These are phyloP conservation scores for Linnemannia zychae DNA, from an alignment of 192 early-diverging fungal species.

Conservation along the genomic window DNA sequence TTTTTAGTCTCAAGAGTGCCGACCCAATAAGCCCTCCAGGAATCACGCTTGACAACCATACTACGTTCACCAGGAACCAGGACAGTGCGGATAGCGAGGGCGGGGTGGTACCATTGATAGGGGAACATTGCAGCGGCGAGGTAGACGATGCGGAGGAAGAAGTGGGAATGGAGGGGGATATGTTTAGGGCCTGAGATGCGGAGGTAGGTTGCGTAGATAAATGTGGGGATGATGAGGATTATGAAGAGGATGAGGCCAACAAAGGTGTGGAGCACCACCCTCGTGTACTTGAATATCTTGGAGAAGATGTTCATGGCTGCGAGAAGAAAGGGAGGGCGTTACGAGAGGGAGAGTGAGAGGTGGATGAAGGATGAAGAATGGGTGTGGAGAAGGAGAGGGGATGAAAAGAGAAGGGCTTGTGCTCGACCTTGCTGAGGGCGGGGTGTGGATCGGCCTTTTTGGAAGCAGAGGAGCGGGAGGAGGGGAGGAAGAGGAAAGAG, in stretches of 20 bases:
- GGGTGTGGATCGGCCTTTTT: conserved; percentile 8
- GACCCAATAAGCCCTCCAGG: conserved; percentile 53
- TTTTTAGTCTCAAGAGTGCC: conserved; percentile 55
- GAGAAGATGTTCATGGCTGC: conserved; percentile 14
- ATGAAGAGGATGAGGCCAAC: conserved; percentile 40
- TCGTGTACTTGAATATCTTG: conserved; percentile 44
- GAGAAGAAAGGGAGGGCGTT: background rate
- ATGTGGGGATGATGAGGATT: conserved; percentile 36
- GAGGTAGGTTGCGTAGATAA: conserved; percentile 31
- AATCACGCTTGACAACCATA: conserved; percentile 52
- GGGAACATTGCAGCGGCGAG: conserved; percentile 55
- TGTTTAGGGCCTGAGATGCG: conserved; percentile 31
- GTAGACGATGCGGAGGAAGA: conserved; percentile 45
- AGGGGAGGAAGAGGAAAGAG: background rate
- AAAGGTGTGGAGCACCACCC: conserved; percentile 32
- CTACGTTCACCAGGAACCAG: conserved; percentile 43
- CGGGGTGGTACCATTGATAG: conserved; percentile 50
- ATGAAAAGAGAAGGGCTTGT: background rate
- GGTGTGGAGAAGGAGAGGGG: background rate
- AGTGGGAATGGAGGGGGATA: conserved; percentile 48
- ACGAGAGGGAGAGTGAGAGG: background rate
- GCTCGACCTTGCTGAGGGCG: conserved; percentile 2
- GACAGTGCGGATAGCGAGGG: conserved; percentile 31
- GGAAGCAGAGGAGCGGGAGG: background rate
- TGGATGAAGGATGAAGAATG: background rate